Conservation (phyloP, 148 eudicot genomes). For the Selenicereus undatus region DNA sequence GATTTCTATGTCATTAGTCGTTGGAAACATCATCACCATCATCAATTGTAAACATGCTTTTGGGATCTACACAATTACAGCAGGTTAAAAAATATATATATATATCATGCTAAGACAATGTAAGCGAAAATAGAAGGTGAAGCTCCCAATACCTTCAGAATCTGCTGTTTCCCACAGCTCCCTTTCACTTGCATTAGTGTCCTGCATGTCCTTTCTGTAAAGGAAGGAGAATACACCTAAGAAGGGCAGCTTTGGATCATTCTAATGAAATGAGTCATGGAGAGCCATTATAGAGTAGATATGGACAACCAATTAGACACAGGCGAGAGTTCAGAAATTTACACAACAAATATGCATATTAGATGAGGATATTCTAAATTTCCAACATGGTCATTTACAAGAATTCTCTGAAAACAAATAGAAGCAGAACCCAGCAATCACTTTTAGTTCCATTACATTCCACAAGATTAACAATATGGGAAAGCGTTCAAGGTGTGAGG, state of each 20-base stretch:
- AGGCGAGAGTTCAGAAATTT: too few species aligned
- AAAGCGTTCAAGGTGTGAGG: too few species aligned
- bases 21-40: neutral
- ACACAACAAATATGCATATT: too few species aligned
- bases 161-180: slow-evolving; percentile 21
- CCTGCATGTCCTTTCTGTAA: slow-evolving; percentile 16
- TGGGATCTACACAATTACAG: neutral
- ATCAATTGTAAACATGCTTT: slow-evolving; percentile 6
- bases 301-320: too few species aligned
- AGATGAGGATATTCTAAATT: too few species aligned
- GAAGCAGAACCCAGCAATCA: too few species aligned
- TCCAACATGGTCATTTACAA: too few species aligned
- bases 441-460: too few species aligned
- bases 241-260: neutral
- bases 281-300: neutral
- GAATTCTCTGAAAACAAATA: too few species aligned
- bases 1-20: slow-evolving; percentile 3
- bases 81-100: too few species aligned
- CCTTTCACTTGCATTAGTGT: slow-evolving; percentile 10
- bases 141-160: slow-evolving; percentile 24
- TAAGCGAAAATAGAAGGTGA: neutral
- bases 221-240: slow-evolving; percentile 1
- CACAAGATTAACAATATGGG: too few species aligned
- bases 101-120: neutral
- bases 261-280: neutral